Evolutionary conservation across 1,284 basidiomycete genomes (phyloP), one percentile per base, ranked within the genome.

Genomic region (Trichosporon sp.): DNA sequence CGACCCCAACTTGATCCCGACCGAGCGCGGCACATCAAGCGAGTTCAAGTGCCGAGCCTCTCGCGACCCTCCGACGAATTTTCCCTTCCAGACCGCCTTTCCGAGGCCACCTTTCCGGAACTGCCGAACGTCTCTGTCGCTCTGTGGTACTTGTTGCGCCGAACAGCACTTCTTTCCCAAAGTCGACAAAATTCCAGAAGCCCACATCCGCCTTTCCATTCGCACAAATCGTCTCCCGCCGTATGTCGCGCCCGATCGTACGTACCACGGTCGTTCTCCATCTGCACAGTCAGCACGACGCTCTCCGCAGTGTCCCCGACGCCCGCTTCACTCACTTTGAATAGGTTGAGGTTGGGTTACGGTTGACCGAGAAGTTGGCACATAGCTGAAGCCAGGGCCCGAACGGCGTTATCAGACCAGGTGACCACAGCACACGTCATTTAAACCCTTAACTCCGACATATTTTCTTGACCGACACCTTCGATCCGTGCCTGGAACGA

Each of bases 211-310:
- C 47, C 21, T 4, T 25, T 51, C 47, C 47, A 25, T 51, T 9
- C 21, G 47, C 47, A 25, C 3, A 23, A 32, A n/a, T n/a, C 56
- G 56, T 60, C 27, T 60, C 29, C 64, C 64, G 44, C 27, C 47
- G 64, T 35, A 18, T 25, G 13, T 21, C 21, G 27, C 64, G 64
- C 64, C 29, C 18, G 18, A 21, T 27, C 13, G 15, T 63, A 67
- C 66, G 29, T 47, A 67, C 67, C 67, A 60, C 67, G 64, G 67
- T 68, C 67, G 67, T 68, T 68, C 67, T 68, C 67, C 67, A 67
- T 67, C 62, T 67, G 56, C 56, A 60, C 56, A 1, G 47, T 47
- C 27, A 38, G 51, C 44, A 65, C 63, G 35, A 31, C 44, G 60
- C 23, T 25, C 21, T 23, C 47, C 18, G 8, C 21, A 18, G 6